Evolutionary conservation across 345 rosid species (phyloP), one percentile per base, ranked within the genome.

Genomic region (Salix caprea): DNA sequence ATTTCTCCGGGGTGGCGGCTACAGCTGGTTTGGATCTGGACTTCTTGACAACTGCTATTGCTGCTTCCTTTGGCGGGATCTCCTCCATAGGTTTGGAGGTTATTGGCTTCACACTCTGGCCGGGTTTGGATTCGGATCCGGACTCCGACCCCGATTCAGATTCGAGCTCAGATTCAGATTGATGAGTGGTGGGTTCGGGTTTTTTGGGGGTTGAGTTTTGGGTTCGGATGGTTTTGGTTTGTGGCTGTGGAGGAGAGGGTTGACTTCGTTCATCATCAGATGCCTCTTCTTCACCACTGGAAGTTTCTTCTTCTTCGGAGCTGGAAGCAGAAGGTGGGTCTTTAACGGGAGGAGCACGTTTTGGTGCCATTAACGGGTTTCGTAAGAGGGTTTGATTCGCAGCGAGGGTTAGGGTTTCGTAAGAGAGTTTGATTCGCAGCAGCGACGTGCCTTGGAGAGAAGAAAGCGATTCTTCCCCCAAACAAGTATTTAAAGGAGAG

Each of bases 321-420:
- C 80, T 77, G 19, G 85, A 75, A 75, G 83, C 82, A 32, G 80
- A 58, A 1, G 81, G 86, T 11, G 83, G 85, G 0, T 77, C 42
- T 39, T 75, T 85, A 36, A 75, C 61, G 7, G 84, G 85, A 60
- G 78, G 56, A 1, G 72, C 23, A 0, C 82, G 79, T 48, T 81
- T 86, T 1, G 85, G 85, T 13, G 86, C 79, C 88, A 86, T 81
- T 14, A n/a, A n/a, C 16, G 69, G 58, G 44, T n/a, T 46, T 56
- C 10, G 16, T 4, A 24, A 44, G 56, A 40, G 60, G 46, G 37
- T 44, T 67, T 36, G 71, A n/a, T n/a, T 58, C 1, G 26, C 16
- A 13, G 36, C 12, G 7, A 42, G 3, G 12, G 44, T 12, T 28
- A 74, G 69, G 58, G 44, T n/a, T 46, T 56, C 10, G 16, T 4